Evolutionary conservation across 1,284 basidiomycete species (phyloP).

Genomic region (Boletus chippewaensis): DNA sequence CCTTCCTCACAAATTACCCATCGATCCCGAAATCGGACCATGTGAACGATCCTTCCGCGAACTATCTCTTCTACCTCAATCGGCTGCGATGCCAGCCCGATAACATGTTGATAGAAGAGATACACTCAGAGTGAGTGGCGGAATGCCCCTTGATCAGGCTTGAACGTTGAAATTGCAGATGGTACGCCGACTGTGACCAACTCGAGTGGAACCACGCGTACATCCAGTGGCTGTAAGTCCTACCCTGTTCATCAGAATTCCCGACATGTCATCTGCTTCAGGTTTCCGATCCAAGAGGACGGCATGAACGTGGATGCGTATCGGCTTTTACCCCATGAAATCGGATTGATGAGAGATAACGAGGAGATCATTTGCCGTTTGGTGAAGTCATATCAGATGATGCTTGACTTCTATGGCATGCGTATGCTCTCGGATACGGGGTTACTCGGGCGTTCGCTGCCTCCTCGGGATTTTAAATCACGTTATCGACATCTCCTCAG

Average conservation of each 20-base stretch:
- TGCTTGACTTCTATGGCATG: constrained; percentile 75
- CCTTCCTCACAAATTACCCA: constrained; percentile 61
- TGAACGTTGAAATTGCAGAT: constrained; percentile 35
- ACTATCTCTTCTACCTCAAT: constrained; percentile 63
- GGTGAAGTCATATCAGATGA: constrained; percentile 56
- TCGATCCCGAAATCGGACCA: constrained; percentile 31
- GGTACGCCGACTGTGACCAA: constrained; percentile 54
- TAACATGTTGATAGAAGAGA: constrained; percentile 53
- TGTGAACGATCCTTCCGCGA: constrained; percentile 38
- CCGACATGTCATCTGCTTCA: constrained; percentile 22
- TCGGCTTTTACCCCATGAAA: constrained; percentile 60
- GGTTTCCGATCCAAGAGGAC: constrained; percentile 62
- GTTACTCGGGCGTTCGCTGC: constrained; percentile 40
- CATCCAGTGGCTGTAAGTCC: constrained; percentile 67
- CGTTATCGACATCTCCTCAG: constrained; percentile 61
- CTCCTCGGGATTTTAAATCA: constrained; percentile 36
- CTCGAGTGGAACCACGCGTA: constrained; percentile 67
- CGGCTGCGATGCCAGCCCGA: constrained; percentile 54
- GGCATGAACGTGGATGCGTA: constrained; percentile 66
- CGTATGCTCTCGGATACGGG: constrained; percentile 50
- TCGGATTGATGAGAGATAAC: constrained; percentile 51
- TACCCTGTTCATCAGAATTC: neutral
- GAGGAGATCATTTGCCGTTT: constrained; percentile 46
- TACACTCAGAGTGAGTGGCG: constrained; percentile 48
- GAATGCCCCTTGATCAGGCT: neutral